phyloP scores from a whole-genome alignment of 257 asterid genomes.

The Solanum chmielewskii region DNA sequence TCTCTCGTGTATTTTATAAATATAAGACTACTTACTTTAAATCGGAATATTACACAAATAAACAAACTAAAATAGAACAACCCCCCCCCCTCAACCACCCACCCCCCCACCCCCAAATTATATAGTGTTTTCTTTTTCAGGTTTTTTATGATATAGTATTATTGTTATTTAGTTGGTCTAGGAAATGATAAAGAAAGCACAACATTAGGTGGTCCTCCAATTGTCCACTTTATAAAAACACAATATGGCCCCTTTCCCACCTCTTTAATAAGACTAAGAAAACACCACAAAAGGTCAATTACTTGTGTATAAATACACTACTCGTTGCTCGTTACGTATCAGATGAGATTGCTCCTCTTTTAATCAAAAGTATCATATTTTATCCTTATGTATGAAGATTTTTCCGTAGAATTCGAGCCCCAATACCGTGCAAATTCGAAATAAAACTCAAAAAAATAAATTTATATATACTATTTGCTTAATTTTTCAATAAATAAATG shows the following conservation, averaged over 20 bases:
- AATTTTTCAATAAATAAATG: too few relatives aligned
- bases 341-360: rapidly evolving
- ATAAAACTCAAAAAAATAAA: not conserved
- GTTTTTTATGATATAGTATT: not conserved
- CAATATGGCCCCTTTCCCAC: not conserved
- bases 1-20: not conserved
- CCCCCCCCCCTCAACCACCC: too few relatives aligned
- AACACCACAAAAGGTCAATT: not conserved
- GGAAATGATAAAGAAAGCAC: not conserved
- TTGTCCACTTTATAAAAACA: not conserved
- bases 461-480: not conserved
- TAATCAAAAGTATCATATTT: too few relatives aligned
- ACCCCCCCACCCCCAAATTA: not conserved
- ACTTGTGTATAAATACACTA: not conserved
- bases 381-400: too few relatives aligned
- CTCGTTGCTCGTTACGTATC: too few relatives aligned
- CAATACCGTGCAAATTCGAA: too few relatives aligned
- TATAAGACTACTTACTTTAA: too few relatives aligned
- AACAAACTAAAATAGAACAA: not conserved
- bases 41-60: too few relatives aligned
- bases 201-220: not conserved
- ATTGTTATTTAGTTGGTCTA: not conserved
- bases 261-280: not conserved
- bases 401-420: rapidly evolving
- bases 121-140: not conserved